A percentile compares a stretch with the other conserved stretches of the same genome.
Conservation (phyloP, 2,329 filamentous ascomycete species). For the Aspergillus jensenii region DNA sequence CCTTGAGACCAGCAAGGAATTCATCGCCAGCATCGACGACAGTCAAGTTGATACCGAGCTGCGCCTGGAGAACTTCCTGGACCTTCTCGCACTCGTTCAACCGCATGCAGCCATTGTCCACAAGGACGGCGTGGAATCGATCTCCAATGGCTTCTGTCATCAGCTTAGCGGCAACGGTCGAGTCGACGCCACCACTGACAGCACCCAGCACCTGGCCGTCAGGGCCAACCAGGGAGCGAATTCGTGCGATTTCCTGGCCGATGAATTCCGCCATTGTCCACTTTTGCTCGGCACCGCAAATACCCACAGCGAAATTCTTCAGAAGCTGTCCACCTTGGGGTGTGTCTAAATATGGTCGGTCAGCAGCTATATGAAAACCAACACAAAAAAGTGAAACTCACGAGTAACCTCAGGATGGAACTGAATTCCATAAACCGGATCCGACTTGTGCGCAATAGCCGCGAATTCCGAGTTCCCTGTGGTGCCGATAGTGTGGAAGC, state of each 20-base stretch:
- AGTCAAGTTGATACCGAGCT: constrained; percentile 87
- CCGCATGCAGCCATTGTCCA: constrained; percentile 84
- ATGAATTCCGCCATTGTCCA: constrained; percentile 89
- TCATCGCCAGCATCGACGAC: constrained; percentile 75
- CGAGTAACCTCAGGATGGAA: constrained; percentile 83
- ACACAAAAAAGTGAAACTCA: not conserved
- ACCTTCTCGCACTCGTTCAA: constrained; percentile 82
- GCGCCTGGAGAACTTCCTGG: constrained; percentile 72
- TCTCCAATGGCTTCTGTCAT: constrained; percentile 86
- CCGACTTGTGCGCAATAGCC: constrained; percentile 60
- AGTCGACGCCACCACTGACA: constrained; percentile 82
- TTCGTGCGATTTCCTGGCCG: constrained; percentile 75
- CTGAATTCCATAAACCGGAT: constrained; percentile 75
- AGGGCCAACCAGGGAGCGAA: constrained; percentile 77
- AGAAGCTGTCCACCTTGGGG: constrained; percentile 68
- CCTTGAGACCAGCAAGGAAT: constrained; percentile 75
- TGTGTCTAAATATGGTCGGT: constrained; percentile 19
- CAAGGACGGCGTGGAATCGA: constrained; percentile 79
- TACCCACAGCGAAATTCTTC: constrained; percentile 78
- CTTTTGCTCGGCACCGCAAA: constrained; percentile 72
- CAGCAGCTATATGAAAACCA: not conserved
- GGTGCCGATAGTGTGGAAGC: constrained; percentile 71
- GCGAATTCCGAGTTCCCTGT: constrained; percentile 77
- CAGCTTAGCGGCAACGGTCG: constrained; percentile 80
- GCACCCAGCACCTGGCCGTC: constrained; percentile 79